Conservation (phyloP, 768 basidiomycete species). For the Termitomyces sp. region DNA sequence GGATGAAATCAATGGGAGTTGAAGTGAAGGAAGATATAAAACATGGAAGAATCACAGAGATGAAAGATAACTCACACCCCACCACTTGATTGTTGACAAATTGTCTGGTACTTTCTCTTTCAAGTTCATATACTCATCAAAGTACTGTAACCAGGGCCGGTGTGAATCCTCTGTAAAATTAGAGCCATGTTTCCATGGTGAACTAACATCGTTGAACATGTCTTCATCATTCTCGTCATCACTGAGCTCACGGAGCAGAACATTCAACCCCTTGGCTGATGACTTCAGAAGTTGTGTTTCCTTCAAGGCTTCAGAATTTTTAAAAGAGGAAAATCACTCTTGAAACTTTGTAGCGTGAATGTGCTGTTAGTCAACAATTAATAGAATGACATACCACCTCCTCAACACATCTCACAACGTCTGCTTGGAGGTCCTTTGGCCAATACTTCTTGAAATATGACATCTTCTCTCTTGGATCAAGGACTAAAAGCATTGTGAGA, state of each 20-base stretch:
- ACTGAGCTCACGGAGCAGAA: neutral
- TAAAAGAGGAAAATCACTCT: neutral
- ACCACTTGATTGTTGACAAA: too few relatives aligned
- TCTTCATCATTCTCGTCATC: neutral
- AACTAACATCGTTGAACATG: neutral
- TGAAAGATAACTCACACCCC: too few relatives aligned
- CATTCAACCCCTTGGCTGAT: neutral
- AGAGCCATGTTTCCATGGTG: neutral
- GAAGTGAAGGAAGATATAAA: too few relatives aligned
- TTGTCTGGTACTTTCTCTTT: neutral
- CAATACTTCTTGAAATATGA: constrained; percentile 22
- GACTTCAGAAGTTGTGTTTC: neutral
- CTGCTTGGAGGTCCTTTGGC: constrained; percentile 12
- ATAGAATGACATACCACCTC: constrained; percentile 5
- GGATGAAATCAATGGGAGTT: too few relatives aligned
- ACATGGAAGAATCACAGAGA: too few relatives aligned
- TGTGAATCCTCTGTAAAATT: neutral
- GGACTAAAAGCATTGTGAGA: too few relatives aligned
- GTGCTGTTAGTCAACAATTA: neutral
- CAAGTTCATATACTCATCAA: neutral
- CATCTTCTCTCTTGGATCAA: constrained; percentile 18
- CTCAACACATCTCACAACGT: constrained; percentile 10
- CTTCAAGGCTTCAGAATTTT: neutral
- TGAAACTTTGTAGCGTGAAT: neutral
- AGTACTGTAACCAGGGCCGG: neutral